Conservation (phyloP, 306 rosid species). For the Comarum palustre region DNA sequence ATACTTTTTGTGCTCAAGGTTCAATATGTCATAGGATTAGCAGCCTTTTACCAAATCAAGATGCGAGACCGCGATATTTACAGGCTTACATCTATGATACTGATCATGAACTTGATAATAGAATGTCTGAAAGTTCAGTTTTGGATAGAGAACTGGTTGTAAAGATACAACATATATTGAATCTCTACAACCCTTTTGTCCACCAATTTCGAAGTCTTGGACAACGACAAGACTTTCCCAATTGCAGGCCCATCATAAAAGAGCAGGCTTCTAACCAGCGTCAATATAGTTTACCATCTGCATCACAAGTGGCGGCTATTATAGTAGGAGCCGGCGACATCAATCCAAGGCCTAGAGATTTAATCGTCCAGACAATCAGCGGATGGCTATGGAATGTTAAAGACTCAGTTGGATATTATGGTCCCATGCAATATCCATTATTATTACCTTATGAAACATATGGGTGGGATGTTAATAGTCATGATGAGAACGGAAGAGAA, state of each 20-base stretch:
- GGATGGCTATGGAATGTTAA: neutral
- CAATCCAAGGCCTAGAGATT: neutral
- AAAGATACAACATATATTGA: neutral
- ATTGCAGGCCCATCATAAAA: neutral
- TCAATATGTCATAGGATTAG: neutral
- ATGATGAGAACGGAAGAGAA: neutral
- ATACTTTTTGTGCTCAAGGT: constrained; percentile 8
- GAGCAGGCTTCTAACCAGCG: neutral
- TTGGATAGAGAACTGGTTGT: neutral
- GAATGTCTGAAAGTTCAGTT: neutral
- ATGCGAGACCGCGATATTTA: neutral
- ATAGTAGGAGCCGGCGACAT: neutral
- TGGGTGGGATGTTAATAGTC: neutral
- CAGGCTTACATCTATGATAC: constrained; percentile 8
- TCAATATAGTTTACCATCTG: neutral
- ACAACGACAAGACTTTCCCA: neutral
- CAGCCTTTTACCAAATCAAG: neutral
- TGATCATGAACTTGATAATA: neutral
- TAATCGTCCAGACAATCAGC: neutral
- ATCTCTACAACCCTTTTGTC: neutral
- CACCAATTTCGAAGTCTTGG: neutral
- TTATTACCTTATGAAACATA: neutral
- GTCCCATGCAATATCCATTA: neutral
- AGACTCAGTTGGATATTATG: neutral
- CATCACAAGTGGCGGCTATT: neutral